Evolutionary conservation across 2,329 filamentous ascomycete genomes (phyloP).

Genomic region (Neofusicoccum parvum): DNA sequence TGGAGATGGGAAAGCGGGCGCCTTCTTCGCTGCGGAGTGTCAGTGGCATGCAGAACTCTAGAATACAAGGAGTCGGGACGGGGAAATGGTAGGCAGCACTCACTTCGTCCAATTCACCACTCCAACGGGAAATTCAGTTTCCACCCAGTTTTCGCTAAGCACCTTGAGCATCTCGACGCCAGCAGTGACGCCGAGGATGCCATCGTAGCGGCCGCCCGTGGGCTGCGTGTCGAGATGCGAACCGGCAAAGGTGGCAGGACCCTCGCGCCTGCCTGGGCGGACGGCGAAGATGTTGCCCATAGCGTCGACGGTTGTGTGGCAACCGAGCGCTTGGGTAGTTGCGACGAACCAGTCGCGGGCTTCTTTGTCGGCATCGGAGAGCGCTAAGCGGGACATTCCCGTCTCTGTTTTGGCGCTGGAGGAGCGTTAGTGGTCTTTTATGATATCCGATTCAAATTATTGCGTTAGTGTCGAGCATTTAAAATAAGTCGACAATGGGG

Average conservation of each 20-base stretch:
- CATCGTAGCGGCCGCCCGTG: conserved; percentile 71
- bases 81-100: conserved; percentile 20
- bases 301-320: conserved; percentile 67
- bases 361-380: conserved; percentile 71
- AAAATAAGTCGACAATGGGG: neutral
- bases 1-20: conserved; percentile 75
- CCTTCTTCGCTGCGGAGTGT: conserved; percentile 67
- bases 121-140: conserved; percentile 72
- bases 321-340: conserved; percentile 65
- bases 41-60: neutral
- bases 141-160: conserved; percentile 66
- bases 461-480: neutral
- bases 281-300: conserved; percentile 84
- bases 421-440: neutral
- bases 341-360: conserved; percentile 76
- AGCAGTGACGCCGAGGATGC: conserved; percentile 73
- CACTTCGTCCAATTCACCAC: conserved; percentile 79
- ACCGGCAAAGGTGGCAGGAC: conserved; percentile 68
- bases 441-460: neutral
- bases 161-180: conserved; percentile 73
- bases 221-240: conserved; percentile 64
- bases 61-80: neutral
- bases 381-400: conserved; percentile 74
- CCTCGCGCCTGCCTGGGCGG: conserved; percentile 62
- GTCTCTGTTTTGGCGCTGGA: conserved; percentile 61